Evolutionary conservation across 257 asterid species (phyloP).

Genomic region (Nicotiana noctiflora): DNA sequence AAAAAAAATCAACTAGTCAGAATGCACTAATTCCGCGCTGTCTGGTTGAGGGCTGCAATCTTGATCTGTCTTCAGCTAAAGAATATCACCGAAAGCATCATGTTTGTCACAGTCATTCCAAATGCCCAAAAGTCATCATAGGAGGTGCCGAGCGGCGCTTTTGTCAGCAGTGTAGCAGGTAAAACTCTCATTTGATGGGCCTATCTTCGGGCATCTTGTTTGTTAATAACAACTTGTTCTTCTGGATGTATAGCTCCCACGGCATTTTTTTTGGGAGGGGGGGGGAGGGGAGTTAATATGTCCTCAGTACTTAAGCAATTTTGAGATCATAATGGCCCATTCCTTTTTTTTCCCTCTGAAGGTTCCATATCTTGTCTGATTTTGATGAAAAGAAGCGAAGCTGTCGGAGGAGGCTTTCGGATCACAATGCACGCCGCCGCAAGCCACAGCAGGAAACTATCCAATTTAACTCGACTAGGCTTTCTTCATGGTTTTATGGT

Average conservation of each 20-base stretch:
- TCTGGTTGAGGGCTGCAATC: slow-evolving; percentile 76
- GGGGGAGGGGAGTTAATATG: background rate
- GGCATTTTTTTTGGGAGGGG: no score
- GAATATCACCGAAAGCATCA: slow-evolving; percentile 83
- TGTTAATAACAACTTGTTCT: background rate
- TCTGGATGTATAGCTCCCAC: background rate
- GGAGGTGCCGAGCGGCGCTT: slow-evolving; percentile 70
- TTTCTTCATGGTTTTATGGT: slow-evolving; percentile 61
- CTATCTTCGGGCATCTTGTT: background rate
- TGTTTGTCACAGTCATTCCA: slow-evolving; percentile 75
- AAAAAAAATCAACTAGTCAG: slow-evolving; percentile 36
- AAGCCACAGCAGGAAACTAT: slow-evolving; percentile 70
- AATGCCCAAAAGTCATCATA: slow-evolving; percentile 53
- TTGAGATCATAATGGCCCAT: background rate
- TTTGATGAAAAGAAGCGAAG: slow-evolving; percentile 90
- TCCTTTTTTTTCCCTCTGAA: slow-evolving; percentile 9
- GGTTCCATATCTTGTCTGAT: slow-evolving; percentile 83
- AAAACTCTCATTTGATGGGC: background rate
- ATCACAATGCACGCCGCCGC: slow-evolving; percentile 94
- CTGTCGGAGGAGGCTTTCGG: slow-evolving; percentile 79
- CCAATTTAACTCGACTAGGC: slow-evolving; percentile 49
- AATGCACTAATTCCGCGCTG: slow-evolving; percentile 38
- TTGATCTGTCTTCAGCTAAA: slow-evolving; percentile 67
- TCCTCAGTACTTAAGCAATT: background rate
- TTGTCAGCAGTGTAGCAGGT: slow-evolving; percentile 98